phyloP scores from a whole-genome alignment of 1,139 yeast genomes.

The Taiozyma onychis region DNA sequence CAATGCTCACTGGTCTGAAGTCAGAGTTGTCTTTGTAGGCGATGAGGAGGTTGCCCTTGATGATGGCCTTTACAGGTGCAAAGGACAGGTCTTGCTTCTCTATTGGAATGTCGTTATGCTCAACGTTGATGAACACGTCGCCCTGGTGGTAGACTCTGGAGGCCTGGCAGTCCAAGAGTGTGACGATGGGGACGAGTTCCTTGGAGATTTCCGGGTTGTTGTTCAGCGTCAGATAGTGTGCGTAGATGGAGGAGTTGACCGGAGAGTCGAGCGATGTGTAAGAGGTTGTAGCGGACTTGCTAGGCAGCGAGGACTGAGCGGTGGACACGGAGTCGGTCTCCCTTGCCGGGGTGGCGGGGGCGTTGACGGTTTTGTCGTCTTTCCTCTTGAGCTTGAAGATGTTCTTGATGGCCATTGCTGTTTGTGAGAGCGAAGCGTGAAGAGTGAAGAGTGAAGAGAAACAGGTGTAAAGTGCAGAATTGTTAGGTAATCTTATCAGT shows the following conservation, averaged over 20 bases:
- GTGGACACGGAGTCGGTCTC: background rate
- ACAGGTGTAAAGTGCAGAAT: too few relatives aligned
- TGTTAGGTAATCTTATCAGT: background rate
- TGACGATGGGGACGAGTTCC: constrained; percentile 48
- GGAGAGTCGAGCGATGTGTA: constrained; percentile 2
- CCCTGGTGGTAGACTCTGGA: constrained; percentile 37
- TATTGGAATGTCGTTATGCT: constrained; percentile 4
- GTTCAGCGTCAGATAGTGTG: constrained; percentile 8
- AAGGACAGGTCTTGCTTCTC: constrained; percentile 12
- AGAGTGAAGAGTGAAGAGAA: too few relatives aligned
- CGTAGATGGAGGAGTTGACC: constrained; percentile 4
- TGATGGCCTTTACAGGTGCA: constrained; percentile 8
- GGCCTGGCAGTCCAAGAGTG: constrained; percentile 47
- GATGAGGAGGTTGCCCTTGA: constrained; percentile 8
- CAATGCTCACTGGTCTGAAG: constrained; percentile 61
- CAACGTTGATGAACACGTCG: constrained; percentile 9
- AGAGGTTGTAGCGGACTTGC: background rate
- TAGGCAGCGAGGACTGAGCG: background rate
- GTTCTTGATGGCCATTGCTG: constrained; percentile 12
- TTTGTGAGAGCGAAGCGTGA: background rate
- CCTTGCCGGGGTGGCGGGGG: background rate
- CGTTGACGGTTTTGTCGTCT: background rate
- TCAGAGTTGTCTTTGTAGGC: background rate
- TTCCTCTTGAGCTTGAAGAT: constrained; percentile 14
- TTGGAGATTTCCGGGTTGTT: constrained; percentile 9